These are phyloP conservation scores for Suillus placidus DNA, from an alignment of 768 basidiomycete genomes.

Conservation along the genomic window DNA sequence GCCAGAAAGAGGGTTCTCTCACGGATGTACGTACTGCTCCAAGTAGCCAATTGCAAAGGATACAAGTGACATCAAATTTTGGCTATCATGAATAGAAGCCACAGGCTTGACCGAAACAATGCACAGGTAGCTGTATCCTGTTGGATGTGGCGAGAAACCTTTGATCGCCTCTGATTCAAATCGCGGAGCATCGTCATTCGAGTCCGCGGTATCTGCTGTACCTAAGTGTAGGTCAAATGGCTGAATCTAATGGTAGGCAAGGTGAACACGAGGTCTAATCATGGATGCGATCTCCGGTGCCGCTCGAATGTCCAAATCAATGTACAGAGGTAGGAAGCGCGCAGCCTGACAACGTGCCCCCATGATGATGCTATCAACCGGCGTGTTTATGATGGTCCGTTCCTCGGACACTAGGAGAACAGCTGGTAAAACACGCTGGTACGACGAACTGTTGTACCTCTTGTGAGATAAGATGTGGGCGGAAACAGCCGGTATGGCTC, in stretches of 20 bases:
- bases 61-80: constrained; percentile 24
- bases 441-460: not conserved
- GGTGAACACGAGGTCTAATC: not conserved
- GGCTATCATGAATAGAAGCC: constrained; percentile 23
- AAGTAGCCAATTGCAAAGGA: constrained; percentile 19
- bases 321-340: not conserved
- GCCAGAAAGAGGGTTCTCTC: constrained; percentile 21
- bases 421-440: constrained; percentile 6
- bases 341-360: not conserved
- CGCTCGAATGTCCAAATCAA: not conserved
- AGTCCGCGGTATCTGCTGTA: constrained; percentile 9
- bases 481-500: not conserved
- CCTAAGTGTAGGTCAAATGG: not conserved
- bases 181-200: constrained; percentile 4
- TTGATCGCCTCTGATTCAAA: not conserved
- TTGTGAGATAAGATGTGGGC: constrained; percentile 2
- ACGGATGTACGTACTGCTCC: constrained; percentile 28
- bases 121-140: constrained; percentile 8
- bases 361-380: constrained; percentile 3
- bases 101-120: constrained; percentile 17
- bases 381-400: constrained; percentile 3
- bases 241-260: not conserved
- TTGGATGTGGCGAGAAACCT: constrained; percentile 6
- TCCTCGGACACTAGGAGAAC: constrained; percentile 2
- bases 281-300: constrained; percentile 5